Conservation (phyloP, 2,329 filamentous ascomycete genomes). For the Aspergillus pseudotamarii region DNA sequence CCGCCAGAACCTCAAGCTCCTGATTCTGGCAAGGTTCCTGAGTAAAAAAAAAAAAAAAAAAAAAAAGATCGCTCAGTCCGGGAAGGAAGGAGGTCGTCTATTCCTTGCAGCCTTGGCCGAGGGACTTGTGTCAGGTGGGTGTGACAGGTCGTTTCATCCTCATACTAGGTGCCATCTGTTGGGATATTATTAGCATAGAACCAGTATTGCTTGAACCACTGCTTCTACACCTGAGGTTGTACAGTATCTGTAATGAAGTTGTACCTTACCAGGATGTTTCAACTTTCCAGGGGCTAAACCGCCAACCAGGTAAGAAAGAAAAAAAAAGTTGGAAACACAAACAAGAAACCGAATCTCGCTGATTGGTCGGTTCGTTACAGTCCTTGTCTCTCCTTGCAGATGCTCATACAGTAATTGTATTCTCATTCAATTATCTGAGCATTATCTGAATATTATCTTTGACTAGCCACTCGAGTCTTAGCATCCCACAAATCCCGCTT, state of each 20-base stretch:
- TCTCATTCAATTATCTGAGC: neutral
- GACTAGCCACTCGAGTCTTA: neutral
- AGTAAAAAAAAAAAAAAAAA: neutral
- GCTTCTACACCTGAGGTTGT: neutral
- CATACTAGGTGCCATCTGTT: neutral
- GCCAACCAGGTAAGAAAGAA: neutral
- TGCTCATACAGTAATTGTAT: conserved; percentile 9
- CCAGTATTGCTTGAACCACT: neutral
- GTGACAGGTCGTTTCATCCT: conserved; percentile 26
- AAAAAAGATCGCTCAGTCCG: conserved; percentile 6
- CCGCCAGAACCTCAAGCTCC: conserved; percentile 15
- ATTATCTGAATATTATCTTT: neutral
- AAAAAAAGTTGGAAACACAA: neutral
- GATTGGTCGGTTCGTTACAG: conserved; percentile 1
- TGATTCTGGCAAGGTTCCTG: conserved; percentile 14
- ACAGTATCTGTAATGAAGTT: neutral
- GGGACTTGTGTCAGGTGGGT: conserved; percentile 17
- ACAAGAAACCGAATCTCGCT: neutral
- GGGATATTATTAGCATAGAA: conserved; percentile 1
- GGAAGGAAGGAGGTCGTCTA: neutral
- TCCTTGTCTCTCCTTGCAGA: conserved; percentile 20
- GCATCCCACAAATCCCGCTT: conserved; percentile 8
- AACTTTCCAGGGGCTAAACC: conserved; percentile 1
- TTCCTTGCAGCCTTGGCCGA: conserved; percentile 19
- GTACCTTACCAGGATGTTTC: conserved; percentile 12